These are phyloP conservation scores for Xylaria sp. DNA, from an alignment of 2,329 filamentous ascomycete genomes.

Conservation along the genomic window DNA sequence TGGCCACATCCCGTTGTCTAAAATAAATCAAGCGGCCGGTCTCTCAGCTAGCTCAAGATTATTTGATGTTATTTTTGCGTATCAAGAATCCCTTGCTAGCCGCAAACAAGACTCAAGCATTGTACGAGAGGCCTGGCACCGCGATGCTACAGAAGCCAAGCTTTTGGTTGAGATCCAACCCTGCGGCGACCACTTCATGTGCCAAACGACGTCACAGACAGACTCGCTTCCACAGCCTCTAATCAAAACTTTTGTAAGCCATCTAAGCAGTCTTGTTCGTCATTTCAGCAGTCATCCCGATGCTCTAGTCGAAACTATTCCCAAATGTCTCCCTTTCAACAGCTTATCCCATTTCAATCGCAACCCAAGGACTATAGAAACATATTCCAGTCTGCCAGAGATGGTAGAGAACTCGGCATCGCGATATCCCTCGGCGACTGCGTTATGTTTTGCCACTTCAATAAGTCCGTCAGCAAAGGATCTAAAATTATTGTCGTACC, in stretches of 20 bases:
- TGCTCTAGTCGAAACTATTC: slow-evolving; percentile 43
- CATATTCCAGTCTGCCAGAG: slow-evolving; percentile 58
- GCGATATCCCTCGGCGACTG: slow-evolving; percentile 63
- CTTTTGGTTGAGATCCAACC: slow-evolving; percentile 83
- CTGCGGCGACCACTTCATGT: slow-evolving; percentile 52
- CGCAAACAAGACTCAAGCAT: slow-evolving; percentile 39
- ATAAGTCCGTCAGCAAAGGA: slow-evolving; percentile 54
- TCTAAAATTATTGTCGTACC: slow-evolving; percentile 68
- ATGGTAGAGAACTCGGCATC: slow-evolving; percentile 66
- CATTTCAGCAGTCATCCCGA: slow-evolving; percentile 48
- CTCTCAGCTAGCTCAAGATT: slow-evolving; percentile 66
- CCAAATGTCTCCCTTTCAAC: slow-evolving; percentile 45
- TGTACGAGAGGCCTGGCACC: slow-evolving; percentile 67
- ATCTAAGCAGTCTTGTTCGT: slow-evolving; percentile 66
- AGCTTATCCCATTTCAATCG: slow-evolving; percentile 63
- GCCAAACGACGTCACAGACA: slow-evolving; percentile 61
- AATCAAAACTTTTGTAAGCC: slow-evolving; percentile 65
- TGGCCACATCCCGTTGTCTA: slow-evolving; percentile 70
- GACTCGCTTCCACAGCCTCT: slow-evolving; percentile 65
- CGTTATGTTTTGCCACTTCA: slow-evolving; percentile 71
- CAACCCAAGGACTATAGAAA: slow-evolving; percentile 49
- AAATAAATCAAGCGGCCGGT: slow-evolving; percentile 73
- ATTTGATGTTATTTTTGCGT: slow-evolving; percentile 85
- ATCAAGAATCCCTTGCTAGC: slow-evolving; percentile 77
- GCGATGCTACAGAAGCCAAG: slow-evolving; percentile 80